Evolutionary conservation across 768 basidiomycete genomes (phyloP), one percentile per base, ranked within the genome.

Genomic region (Leccinum disarticulatum): DNA sequence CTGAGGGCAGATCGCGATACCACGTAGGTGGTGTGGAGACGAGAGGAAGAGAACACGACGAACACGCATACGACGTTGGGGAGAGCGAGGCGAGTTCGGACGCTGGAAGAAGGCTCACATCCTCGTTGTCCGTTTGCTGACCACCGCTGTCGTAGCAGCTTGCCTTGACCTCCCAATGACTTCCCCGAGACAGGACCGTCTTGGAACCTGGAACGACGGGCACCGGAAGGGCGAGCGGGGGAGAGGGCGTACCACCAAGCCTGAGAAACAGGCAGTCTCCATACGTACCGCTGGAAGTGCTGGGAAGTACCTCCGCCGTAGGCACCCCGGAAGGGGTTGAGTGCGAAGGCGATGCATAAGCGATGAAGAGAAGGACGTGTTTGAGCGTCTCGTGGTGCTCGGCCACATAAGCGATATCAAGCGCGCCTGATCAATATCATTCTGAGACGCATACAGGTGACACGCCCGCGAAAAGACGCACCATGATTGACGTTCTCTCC

Each of bases 1-100:
- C 95, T 4, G 92, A 95, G 3, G 96, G 96, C 13, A 98, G 78
- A 69, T 97, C 95, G 41, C 87, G 84, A 73, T 91, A 98, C 49
- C 74, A 77, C 19, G 84, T 70, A 46, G 74, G 76, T 6, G 83
- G 73, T 0, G 81, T 75, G 38, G 87, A 81, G 13, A 81, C 71
- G 35, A 96, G 75, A 11, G 89, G 87, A 10, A 92, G 77, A 3
- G 90, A 88, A 69, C 94, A 96, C 2, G 87, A 88, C 3, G 87
- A 77, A 68, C 94, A 96, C 14, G 83, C 80, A 76, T 92, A 93
- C 4, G 82, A 81, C 6, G 83, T 82, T 0, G 91, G 90, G 5
- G 73, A 76, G 17, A 82, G 72, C 0, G 76, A 61, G 1, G 77
- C 63, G 17, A 95, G 80, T 61, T 90, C 86, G 3, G 83, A 73